Evolutionary conservation across 129 eudicot species (phyloP).

Genomic region (Lactuca saligna): DNA sequence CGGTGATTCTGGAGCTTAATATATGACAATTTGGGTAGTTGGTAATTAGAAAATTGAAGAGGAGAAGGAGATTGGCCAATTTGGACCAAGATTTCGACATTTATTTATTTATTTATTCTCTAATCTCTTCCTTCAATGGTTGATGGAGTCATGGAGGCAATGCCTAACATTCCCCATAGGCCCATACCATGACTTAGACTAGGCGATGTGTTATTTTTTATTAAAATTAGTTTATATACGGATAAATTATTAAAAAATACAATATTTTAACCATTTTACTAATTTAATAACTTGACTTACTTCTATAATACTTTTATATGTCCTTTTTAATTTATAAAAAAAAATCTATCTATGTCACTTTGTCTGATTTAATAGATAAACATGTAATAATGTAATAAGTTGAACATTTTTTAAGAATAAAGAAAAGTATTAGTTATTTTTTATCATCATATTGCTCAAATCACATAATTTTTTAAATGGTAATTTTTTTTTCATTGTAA

Average conservation of each 20-base stretch:
- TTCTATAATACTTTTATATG: no score
- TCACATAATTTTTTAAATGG: no score
- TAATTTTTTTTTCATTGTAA: no score
- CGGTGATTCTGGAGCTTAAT: background rate
- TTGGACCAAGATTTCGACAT: constrained; percentile 15
- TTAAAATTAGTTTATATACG: background rate
- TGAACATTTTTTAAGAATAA: no score
- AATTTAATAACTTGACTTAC: no score
- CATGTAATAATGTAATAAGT: no score
- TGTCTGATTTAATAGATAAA: no score
- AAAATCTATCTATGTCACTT: no score
- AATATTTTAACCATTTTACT: no score
- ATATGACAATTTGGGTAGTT: background rate
- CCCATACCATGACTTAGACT: constrained; percentile 1
- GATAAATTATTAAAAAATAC: background rate
- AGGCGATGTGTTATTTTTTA: background rate
- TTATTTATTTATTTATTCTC: background rate
- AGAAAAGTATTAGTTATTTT: no score
- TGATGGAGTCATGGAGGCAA: constrained; percentile 10
- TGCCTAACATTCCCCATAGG: constrained; percentile 1
- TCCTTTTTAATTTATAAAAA: no score
- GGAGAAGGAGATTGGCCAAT: constrained; percentile 22
- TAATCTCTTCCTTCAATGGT: background rate
- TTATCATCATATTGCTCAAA: no score
- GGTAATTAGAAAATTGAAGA: background rate